These are phyloP conservation scores for Ottelia alismoides DNA, from an alignment of 106 monocot genomes.

Conservation along the genomic window DNA sequence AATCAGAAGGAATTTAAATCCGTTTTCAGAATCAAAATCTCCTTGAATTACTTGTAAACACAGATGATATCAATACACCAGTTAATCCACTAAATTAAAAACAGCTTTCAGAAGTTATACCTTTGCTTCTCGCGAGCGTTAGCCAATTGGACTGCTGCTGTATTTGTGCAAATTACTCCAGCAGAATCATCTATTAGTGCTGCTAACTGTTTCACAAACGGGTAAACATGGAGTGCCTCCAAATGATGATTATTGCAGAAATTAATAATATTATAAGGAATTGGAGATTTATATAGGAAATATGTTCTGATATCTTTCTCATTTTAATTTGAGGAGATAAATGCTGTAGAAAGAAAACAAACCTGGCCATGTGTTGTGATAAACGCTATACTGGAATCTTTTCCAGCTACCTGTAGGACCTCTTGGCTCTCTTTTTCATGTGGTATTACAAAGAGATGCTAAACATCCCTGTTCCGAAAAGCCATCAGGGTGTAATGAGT, in stretches of 20 bases:
- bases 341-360: too few species aligned
- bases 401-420: slow-evolving; percentile 48
- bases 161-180: slow-evolving; percentile 81
- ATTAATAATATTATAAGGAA: too few species aligned
- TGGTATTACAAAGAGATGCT: slow-evolving; percentile 78
- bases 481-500: background rate
- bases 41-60: too few species aligned
- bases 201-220: slow-evolving; percentile 34
- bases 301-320: too few species aligned
- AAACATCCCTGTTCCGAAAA: slow-evolving; percentile 30
- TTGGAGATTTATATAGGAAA: too few species aligned
- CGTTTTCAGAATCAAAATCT: too few species aligned
- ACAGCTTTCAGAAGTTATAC: slow-evolving; percentile 1
- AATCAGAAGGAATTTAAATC: too few species aligned
- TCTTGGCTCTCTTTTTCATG: slow-evolving; percentile 89
- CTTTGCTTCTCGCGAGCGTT: slow-evolving; percentile 49
- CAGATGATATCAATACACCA: background rate
- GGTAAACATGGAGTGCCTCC: background rate
- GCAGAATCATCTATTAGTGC: slow-evolving; percentile 67
- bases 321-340: too few species aligned
- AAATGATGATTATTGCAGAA: too few species aligned
- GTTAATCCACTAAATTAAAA: background rate
- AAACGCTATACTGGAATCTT: slow-evolving; percentile 45
- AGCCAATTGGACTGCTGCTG: slow-evolving; percentile 68
- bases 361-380: slow-evolving; percentile 93